Evolutionary conservation across 495 filamentous ascomycete genomes (phyloP).

Genomic region (Filosporella fistucella): DNA sequence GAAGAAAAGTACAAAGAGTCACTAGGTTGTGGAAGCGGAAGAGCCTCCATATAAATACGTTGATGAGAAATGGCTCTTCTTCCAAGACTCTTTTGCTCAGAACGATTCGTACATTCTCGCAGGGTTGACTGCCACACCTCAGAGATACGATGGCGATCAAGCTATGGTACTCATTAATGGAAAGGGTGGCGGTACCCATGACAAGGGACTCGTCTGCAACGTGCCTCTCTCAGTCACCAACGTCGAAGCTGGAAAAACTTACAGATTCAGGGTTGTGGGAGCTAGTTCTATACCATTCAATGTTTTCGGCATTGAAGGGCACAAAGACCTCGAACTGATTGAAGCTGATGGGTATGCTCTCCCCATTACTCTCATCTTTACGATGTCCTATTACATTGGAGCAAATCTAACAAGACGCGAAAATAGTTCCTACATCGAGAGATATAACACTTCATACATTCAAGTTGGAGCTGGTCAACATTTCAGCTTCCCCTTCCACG

Average conservation of each 20-base stretch:
- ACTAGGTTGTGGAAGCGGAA: conserved; percentile 25
- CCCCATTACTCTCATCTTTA: background rate
- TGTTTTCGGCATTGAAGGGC: conserved; percentile 43
- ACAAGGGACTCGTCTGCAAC: conserved; percentile 29
- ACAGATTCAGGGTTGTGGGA: conserved; percentile 51
- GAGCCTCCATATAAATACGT: conserved; percentile 42
- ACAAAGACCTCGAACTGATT: conserved; percentile 44
- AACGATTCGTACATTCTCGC: conserved; percentile 36
- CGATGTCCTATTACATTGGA: conserved; percentile 7
- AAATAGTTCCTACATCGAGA: conserved; percentile 31
- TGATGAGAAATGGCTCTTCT: conserved; percentile 44
- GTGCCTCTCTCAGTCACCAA: conserved; percentile 38
- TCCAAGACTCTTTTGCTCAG: conserved; percentile 46
- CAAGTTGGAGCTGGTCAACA: conserved; percentile 50
- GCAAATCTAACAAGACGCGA: background rate
- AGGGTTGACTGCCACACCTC: conserved; percentile 27
- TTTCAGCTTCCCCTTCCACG: conserved; percentile 45
- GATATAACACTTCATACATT: conserved; percentile 36
- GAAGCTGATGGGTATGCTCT: conserved; percentile 41
- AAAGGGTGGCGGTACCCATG: conserved; percentile 26
- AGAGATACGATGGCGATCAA: conserved; percentile 41
- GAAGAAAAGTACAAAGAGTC: conserved; percentile 18
- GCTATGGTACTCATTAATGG: conserved; percentile 47
- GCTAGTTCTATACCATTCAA: conserved; percentile 45
- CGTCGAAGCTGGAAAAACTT: conserved; percentile 49